Conservation (phyloP, 441 rosid genomes). For the Pelargonium myrrhifolium region DNA sequence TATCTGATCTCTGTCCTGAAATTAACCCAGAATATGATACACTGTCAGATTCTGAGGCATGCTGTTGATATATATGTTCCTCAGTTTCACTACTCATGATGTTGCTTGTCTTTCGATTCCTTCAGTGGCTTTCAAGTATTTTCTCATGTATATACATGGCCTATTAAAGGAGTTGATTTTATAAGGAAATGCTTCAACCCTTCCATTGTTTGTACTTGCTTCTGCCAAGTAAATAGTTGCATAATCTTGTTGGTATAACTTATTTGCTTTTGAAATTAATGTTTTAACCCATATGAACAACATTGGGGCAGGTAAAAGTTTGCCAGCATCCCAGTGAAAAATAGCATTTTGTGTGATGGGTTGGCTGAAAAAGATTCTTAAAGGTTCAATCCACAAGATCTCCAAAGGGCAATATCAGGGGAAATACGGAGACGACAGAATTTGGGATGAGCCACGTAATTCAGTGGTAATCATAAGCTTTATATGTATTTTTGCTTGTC, state of each 20-base stretch:
- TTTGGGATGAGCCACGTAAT: slow-evolving; percentile 44
- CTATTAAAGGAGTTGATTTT: too few relatives aligned
- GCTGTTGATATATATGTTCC: not conserved
- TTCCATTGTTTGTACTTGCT: not conserved
- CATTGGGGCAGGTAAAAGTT: slow-evolving; percentile 33
- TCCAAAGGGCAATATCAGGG: slow-evolving; percentile 44
- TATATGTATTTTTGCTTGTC: too few relatives aligned
- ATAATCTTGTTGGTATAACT: slow-evolving; percentile 19
- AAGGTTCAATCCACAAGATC: slow-evolving; percentile 55
- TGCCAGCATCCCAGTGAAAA: slow-evolving; percentile 34
- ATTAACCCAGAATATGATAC: not conserved
- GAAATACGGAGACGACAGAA: slow-evolving; percentile 36
- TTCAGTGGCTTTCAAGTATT: not conserved
- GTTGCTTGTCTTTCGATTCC: not conserved
- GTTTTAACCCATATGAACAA: not conserved
- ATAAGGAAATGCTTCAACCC: too few relatives aligned
- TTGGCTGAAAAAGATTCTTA: slow-evolving; percentile 84
- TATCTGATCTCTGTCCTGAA: not conserved
- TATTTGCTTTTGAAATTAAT: not conserved
- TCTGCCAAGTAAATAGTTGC: slow-evolving; percentile 7
- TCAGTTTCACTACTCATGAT: not conserved
- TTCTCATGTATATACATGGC: not conserved
- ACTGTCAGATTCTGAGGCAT: not conserved
- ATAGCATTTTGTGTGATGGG: slow-evolving; percentile 50
- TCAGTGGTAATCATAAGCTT: slow-evolving; percentile 37